Conservation (phyloP, 345 rosid species). For the Rhizophora mangle region DNA sequence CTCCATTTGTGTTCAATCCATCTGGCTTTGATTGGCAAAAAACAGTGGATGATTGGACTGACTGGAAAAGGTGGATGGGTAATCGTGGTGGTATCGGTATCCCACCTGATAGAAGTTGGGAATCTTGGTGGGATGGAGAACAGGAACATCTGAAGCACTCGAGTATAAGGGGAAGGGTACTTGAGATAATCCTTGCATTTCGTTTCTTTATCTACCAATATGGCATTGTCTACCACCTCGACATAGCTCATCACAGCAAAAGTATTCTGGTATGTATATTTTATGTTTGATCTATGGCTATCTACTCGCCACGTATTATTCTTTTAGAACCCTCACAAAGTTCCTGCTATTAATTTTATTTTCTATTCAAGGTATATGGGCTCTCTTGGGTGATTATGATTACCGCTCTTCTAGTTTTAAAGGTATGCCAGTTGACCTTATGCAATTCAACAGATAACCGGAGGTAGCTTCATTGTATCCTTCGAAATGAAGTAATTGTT, state of each 20-base stretch:
- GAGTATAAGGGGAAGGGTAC: constrained; percentile 59
- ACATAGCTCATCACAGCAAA: constrained; percentile 64
- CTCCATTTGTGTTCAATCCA: constrained; percentile 90
- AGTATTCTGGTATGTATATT: constrained; percentile 48
- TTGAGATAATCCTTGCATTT: constrained; percentile 68
- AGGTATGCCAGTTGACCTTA: constrained; percentile 45
- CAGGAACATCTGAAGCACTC: constrained; percentile 79
- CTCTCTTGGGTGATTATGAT: constrained; percentile 81
- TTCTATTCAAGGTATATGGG: constrained; percentile 65
- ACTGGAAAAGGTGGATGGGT: constrained; percentile 99
- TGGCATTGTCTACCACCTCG: constrained; percentile 94
- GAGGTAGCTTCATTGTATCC: not conserved
- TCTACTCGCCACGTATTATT: not conserved
- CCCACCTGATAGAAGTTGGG: constrained; percentile 68
- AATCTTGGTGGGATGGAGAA: constrained; percentile 96
- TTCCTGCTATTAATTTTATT: not conserved
- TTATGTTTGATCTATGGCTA: not conserved
- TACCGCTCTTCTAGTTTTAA: constrained; percentile 58
- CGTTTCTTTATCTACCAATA: constrained; percentile 91
- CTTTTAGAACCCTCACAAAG: not conserved
- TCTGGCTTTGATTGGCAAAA: constrained; percentile 98
- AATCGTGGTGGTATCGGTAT: constrained; percentile 93
- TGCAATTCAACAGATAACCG: not conserved
- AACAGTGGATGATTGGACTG: constrained; percentile 93
- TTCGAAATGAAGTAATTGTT: not conserved